Evolutionary conservation across 2,329 filamentous ascomycete species (phyloP), one percentile per base, ranked within the genome.

Genomic region (Didymella pomorum): DNA sequence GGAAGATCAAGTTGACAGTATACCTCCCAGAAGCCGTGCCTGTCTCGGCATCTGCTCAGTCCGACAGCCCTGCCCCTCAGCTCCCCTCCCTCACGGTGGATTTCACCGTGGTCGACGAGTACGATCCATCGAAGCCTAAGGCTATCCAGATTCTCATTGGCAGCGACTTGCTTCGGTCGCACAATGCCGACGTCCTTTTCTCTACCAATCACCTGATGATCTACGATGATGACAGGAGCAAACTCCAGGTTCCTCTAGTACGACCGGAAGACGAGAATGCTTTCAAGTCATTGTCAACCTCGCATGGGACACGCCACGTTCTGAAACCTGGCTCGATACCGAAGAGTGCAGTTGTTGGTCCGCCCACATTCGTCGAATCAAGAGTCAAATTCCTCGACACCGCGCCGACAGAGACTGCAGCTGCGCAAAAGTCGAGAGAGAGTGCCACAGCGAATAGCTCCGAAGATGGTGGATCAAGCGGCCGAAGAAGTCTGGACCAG

Each of bases 21-120:
- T 97, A 94, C 75, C 87, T 99, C 52, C 92, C 94, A 1, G 95
- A 98, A 78, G 95, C 94, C 23, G 89, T 94, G 39, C 87, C 96
- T 9, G 87, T 89, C 26, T 90, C 92, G 53, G 83, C 90, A 6
- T 91, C 88, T 25, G 42, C 43, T 21, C 87, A 90, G 46, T 89
- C 91, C 5, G 83, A 79, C 60, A 93, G 89, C 68, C 90, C 92
- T 20, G 85, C 84, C 1, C 89, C 89, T 10, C 91, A 93, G 66
- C 87, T 98, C 20, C 94, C 95, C 5, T 89, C 87, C n/a, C 81
- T 98, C 63, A 87, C 85, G 0, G 87, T 93, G 28, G 86, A 87
- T 2, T 98, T 98, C 66, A 87, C 91, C 58, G 85, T 99, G 29
- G 80, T 84, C 14, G 87, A 89, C 5, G 83, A 85, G 53, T 79